Evolutionary conservation across 2,329 filamentous ascomycete genomes (phyloP).

Genomic region (Verticillium tricorpus): DNA sequence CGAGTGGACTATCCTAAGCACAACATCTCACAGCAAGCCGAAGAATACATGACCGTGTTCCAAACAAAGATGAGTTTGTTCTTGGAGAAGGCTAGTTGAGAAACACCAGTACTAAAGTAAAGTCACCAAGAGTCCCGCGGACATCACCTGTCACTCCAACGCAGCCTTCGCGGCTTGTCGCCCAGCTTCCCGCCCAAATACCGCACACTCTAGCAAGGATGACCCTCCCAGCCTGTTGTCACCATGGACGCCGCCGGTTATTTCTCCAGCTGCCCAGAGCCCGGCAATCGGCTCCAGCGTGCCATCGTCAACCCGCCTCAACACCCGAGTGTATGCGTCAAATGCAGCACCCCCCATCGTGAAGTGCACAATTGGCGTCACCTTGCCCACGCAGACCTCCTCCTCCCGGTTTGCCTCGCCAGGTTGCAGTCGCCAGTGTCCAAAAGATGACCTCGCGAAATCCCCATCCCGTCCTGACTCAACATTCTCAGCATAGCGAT

Average conservation of each 20-base stretch:
- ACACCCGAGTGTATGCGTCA: conserved; percentile 46
- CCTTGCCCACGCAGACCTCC: conserved; percentile 51
- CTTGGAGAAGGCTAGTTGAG: too few species aligned
- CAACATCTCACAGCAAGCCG: too few species aligned
- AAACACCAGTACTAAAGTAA: too few species aligned
- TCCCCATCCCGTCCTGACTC: conserved; percentile 32
- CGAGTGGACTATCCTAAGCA: too few species aligned
- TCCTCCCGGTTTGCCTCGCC: conserved; percentile 41
- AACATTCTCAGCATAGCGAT: conserved; percentile 43
- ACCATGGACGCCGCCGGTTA: conserved; percentile 60
- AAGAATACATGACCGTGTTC: too few species aligned
- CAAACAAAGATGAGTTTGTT: too few species aligned
- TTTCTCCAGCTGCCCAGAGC: conserved; percentile 59
- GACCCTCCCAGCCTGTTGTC: conserved; percentile 59
- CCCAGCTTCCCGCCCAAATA: conserved; percentile 58
- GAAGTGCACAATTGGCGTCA: conserved; percentile 62
- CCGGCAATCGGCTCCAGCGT: conserved; percentile 42
- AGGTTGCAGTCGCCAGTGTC: conserved; percentile 46
- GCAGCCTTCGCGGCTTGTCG: conserved; percentile 32
- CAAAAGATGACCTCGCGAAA: conserved; percentile 47
- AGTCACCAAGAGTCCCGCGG: too few species aligned
- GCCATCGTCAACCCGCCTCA: conserved; percentile 30
- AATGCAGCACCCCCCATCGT: conserved; percentile 63
- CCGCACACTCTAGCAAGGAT: conserved; percentile 58
- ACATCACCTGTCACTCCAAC: background rate